phyloP scores from a whole-genome alignment of 1,284 basidiomycete species.

The Singerocomus rubriflavus region DNA sequence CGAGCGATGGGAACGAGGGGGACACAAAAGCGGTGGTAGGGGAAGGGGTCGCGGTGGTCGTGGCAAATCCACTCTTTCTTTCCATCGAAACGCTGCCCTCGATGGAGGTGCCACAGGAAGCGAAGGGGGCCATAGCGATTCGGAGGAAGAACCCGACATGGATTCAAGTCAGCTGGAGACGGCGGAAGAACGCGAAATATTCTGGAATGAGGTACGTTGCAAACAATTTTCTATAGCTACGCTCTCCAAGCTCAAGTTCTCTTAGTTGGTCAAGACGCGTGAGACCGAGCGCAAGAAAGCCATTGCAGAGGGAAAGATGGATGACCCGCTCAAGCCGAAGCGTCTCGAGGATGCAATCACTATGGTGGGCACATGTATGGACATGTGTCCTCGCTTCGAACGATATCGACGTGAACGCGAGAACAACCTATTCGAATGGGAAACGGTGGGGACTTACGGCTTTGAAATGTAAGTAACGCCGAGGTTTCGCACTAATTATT shows the following conservation, averaged over 20 bases:
- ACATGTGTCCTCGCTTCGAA: slow-evolving; percentile 96
- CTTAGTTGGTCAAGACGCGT: slow-evolving; percentile 67
- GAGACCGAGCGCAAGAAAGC: slow-evolving; percentile 73
- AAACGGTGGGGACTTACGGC: slow-evolving; percentile 57
- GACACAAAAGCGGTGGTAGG: slow-evolving; percentile 40
- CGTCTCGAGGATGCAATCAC: slow-evolving; percentile 86
- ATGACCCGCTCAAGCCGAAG: slow-evolving; percentile 76
- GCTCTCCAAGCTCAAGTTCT: slow-evolving; percentile 21
- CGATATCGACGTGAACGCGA: slow-evolving; percentile 88
- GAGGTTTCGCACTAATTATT: slow-evolving; percentile 36
- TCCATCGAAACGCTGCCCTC: slow-evolving; percentile 22
- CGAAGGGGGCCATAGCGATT: slow-evolving; percentile 30
- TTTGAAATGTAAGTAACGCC: slow-evolving; percentile 1
- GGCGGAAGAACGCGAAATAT: slow-evolving; percentile 57
- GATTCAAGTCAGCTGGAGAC: slow-evolving; percentile 45
- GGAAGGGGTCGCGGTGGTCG: slow-evolving; percentile 37
- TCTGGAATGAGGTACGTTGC: slow-evolving; percentile 62
- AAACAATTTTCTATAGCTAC: slow-evolving; percentile 13
- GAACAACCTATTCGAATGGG: slow-evolving; percentile 85
- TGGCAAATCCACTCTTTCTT: slow-evolving; percentile 37
- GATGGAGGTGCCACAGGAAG: slow-evolving; percentile 28
- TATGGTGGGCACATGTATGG: slow-evolving; percentile 86
- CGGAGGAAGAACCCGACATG: slow-evolving; percentile 26
- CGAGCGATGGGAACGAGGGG: slow-evolving; percentile 58
- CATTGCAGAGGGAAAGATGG: slow-evolving; percentile 85